These are phyloP conservation scores for Eucalyptus victrix DNA, from an alignment of 345 rosid genomes.

Conservation along the genomic window DNA sequence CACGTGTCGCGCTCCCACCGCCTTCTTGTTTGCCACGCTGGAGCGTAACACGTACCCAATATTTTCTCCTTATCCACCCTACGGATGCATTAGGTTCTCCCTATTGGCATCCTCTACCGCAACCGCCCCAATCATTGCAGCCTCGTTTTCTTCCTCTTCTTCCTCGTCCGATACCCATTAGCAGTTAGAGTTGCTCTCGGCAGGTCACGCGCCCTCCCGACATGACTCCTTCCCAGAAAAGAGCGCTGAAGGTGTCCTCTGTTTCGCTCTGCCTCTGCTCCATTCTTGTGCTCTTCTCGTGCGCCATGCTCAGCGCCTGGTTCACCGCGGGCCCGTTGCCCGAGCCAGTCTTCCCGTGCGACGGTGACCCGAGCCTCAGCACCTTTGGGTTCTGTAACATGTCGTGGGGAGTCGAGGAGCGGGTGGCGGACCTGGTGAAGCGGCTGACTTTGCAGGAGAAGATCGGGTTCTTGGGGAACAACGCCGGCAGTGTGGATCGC, in stretches of 20 bases:
- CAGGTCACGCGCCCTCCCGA: background rate
- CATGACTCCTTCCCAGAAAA: slow-evolving; percentile 9
- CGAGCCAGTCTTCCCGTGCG: slow-evolving; percentile 58
- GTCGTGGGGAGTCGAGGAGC: slow-evolving; percentile 12
- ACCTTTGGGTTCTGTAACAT: slow-evolving; percentile 52
- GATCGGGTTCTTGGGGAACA: slow-evolving; percentile 35
- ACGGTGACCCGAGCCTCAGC: slow-evolving; percentile 26
- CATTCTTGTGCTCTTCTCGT: background rate
- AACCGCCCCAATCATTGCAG: background rate
- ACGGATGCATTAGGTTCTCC: background rate
- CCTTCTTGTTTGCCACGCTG: too few relatives aligned
- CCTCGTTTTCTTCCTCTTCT: background rate
- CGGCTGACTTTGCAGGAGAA: slow-evolving; percentile 82
- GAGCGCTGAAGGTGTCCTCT: slow-evolving; percentile 14
- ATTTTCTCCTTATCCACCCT: background rate
- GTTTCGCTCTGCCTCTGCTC: slow-evolving; percentile 2
- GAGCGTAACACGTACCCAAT: too few relatives aligned
- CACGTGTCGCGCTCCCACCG: too few relatives aligned
- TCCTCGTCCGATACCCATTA: background rate
- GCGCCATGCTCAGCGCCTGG: background rate
- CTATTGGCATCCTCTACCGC: background rate
- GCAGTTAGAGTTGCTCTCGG: slow-evolving; percentile 17
- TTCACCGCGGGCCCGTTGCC: slow-evolving; percentile 19
- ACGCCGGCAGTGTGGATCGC: slow-evolving; percentile 46
- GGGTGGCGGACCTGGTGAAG: slow-evolving; percentile 70